Conservation (phyloP, 2,329 filamentous ascomycete species). For the Aureobasidium namibiae region DNA sequence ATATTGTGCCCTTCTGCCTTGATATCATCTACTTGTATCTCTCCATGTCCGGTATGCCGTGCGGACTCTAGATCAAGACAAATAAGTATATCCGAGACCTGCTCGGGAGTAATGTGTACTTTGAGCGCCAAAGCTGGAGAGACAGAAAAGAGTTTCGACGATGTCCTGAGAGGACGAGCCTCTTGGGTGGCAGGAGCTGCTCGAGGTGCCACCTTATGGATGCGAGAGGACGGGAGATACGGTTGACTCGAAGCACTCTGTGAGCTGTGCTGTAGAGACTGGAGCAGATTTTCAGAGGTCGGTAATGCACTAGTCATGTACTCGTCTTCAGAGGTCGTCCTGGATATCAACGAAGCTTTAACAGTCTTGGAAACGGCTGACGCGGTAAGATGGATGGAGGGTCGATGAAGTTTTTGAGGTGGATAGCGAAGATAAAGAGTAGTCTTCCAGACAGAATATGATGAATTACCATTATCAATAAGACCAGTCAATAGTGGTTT, state of each 20-base stretch:
- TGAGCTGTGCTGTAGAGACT: constrained; percentile 59
- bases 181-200: constrained; percentile 52
- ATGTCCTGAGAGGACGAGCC: constrained; percentile 55
- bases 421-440: constrained; percentile 32
- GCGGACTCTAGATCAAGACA: constrained; percentile 69
- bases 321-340: constrained; percentile 43
- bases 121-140: constrained; percentile 59
- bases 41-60: constrained; percentile 54
- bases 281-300: constrained; percentile 62
- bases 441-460: constrained; percentile 33
- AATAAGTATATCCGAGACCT: constrained; percentile 46
- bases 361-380: constrained; percentile 45
- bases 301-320: constrained; percentile 62
- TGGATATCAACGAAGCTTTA: not conserved
- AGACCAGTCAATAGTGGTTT: constrained; percentile 13
- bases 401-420: constrained; percentile 54
- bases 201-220: constrained; percentile 62
- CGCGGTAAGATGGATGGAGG: constrained; percentile 53
- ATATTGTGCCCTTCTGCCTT: constrained; percentile 50
- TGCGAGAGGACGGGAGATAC: constrained; percentile 60
- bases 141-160: constrained; percentile 44
- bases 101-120: constrained; percentile 59
- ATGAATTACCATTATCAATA: constrained; percentile 16
- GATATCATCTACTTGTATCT: constrained; percentile 53
- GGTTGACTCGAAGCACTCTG: constrained; percentile 51